A percentile compares a stretch with the other conserved stretches of the same genome.
Conservation (phyloP, 306 rosid genomes). For the Hippophae rhamnoides region DNA sequence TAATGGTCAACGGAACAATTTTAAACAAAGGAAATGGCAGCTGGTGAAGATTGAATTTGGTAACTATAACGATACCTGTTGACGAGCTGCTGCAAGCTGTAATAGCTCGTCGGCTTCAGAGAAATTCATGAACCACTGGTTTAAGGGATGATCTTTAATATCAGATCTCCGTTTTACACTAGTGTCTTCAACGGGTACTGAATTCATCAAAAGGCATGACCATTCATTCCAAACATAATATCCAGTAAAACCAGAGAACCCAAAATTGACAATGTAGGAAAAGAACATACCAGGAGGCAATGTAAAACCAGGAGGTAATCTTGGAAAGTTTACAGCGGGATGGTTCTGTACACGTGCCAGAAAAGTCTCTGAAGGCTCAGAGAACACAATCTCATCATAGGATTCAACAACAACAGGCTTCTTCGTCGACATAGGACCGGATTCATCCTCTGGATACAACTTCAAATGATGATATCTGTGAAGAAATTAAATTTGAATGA, state of each 20-base stretch:
- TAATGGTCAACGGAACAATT: too few species aligned
- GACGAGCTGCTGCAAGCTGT: constrained; percentile 79
- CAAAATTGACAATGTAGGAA: not conserved
- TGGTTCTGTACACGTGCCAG: constrained; percentile 53
- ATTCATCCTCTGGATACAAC: constrained; percentile 73
- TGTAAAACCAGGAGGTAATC: constrained; percentile 50
- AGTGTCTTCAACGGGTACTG: constrained; percentile 58
- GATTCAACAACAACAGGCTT: constrained; percentile 63
- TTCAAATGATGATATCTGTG: constrained; percentile 77
- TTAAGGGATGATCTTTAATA: constrained; percentile 55
- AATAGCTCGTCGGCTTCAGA: constrained; percentile 81
- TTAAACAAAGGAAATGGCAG: not conserved
- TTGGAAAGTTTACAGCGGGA: constrained; percentile 45
- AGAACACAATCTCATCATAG: constrained; percentile 66
- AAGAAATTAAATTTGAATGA: constrained; percentile 34
- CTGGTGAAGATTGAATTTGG: not conserved
- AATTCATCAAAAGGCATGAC: constrained; percentile 12
- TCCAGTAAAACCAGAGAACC: not conserved
- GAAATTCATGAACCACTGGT: constrained; percentile 62
- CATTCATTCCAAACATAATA: constrained; percentile 12
- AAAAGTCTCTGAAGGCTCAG: constrained; percentile 64
- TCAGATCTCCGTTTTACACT: constrained; percentile 62
- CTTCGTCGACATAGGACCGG: constrained; percentile 63
- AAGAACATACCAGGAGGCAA: constrained; percentile 50
- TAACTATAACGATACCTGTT: constrained; percentile 38